Conservation (phyloP, 345 rosid species). For the Microcos paniculata region DNA sequence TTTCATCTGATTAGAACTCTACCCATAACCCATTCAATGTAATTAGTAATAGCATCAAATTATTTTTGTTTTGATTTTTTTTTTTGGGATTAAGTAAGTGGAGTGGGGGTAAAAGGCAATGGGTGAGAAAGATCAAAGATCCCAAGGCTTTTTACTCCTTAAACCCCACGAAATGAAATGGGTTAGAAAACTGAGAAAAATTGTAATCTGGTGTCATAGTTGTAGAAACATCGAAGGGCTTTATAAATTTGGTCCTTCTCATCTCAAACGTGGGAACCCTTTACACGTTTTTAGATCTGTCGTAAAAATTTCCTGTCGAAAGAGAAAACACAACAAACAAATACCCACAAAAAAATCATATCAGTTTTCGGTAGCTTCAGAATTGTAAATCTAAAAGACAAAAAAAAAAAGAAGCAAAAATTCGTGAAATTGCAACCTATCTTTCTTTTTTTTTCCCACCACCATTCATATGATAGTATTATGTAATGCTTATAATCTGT, state of each 20-base stretch:
- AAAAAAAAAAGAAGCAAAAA: not conserved
- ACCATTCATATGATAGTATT: conserved; percentile 9
- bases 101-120: conserved; percentile 13
- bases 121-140: not conserved
- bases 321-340: conserved; percentile 31
- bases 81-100: not conserved
- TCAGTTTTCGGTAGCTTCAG: conserved; percentile 53
- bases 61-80: not conserved
- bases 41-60: not conserved
- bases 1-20: not conserved
- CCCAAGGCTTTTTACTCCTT: conserved; percentile 5
- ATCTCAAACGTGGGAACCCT: conserved; percentile 36
- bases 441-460: not conserved
- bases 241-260: conserved; percentile 32
- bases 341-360: conserved; percentile 36
- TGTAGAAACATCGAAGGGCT: conserved; percentile 33
- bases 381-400: not conserved
- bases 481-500: conserved; percentile 12
- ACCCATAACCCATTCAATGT: not conserved
- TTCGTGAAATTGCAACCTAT: conserved; percentile 21
- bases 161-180: conserved; percentile 11
- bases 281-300: conserved; percentile 33
- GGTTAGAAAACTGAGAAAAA: conserved; percentile 11
- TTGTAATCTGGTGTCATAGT: conserved; percentile 15
- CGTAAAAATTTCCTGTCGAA: conserved; percentile 53